These are phyloP conservation scores for Ganoderma leucocontextum DNA, from an alignment of 1,284 basidiomycete species.

Conservation along the genomic window DNA sequence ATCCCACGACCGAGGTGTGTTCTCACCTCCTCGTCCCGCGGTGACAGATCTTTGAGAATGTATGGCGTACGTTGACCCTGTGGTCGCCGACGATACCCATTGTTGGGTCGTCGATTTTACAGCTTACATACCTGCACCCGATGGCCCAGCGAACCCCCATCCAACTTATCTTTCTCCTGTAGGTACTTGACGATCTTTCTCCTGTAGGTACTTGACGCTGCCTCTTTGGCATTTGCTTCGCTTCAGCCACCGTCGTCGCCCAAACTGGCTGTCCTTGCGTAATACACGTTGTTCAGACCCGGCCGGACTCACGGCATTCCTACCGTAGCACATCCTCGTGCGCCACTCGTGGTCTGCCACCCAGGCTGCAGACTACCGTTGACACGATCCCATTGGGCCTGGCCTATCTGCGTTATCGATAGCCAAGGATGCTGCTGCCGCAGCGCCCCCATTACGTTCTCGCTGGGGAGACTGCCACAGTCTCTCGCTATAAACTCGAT, in stretches of 20 bases:
- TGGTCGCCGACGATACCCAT: no score
- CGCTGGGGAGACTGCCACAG: neutral
- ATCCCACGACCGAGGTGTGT: no score
- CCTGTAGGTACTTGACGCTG: neutral
- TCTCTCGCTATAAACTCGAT: constrained; percentile 1
- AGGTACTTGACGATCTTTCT: neutral
- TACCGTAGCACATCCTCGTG: constrained; percentile 10
- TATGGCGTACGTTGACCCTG: no score
- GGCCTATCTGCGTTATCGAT: constrained; percentile 1
- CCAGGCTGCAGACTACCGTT: neutral
- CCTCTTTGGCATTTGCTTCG: neutral
- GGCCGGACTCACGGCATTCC: neutral
- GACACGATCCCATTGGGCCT: neutral
- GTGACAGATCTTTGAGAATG: no score
- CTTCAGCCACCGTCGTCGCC: neutral
- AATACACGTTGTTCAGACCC: neutral
- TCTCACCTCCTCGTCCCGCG: no score
- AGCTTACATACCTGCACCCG: no score
- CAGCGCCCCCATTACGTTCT: constrained; percentile 1
- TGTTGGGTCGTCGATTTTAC: no score
- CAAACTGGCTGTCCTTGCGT: neutral
- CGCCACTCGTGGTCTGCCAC: neutral
- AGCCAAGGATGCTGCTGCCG: neutral
- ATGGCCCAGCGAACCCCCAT: no score
- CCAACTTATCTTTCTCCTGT: no score